Percentiles rank a stretch among this genome's conserved stretches.
Evolutionary conservation across 306 rosid genomes (phyloP).

Genomic region (Rosa multiflora): DNA sequence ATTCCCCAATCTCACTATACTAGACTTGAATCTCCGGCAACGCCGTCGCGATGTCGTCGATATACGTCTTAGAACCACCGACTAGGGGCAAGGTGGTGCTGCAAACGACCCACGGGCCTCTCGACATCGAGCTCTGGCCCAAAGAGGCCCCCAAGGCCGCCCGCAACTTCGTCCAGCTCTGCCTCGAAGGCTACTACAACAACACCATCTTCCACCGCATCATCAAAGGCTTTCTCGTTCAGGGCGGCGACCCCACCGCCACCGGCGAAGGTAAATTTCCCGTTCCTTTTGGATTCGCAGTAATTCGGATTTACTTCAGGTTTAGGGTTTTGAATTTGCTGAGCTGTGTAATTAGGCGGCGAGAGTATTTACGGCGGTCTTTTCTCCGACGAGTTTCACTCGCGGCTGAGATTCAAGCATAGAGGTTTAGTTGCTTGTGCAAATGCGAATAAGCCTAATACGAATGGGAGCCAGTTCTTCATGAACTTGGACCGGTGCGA

Average conservation of each 20-base stretch:
- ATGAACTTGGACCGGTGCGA: constrained; percentile 73
- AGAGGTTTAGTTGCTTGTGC: constrained; percentile 94
- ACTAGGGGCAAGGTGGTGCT: constrained; percentile 89
- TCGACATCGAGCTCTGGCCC: constrained; percentile 95
- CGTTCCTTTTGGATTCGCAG: not conserved
- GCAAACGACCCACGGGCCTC: constrained; percentile 79
- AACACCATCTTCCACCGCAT: constrained; percentile 86
- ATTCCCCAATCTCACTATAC: not conserved
- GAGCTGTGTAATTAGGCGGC: constrained; percentile 43
- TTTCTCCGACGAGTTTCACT: constrained; percentile 83
- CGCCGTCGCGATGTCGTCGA: constrained; percentile 63
- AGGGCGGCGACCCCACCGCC: constrained; percentile 90
- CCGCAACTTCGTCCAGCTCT: constrained; percentile 92
- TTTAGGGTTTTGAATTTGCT: not conserved
- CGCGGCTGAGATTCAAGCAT: constrained; percentile 88
- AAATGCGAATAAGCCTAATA: constrained; percentile 59
- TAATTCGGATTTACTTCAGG: not conserved
- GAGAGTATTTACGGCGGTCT: constrained; percentile 79
- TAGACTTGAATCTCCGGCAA: not conserved
- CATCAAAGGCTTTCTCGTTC: constrained; percentile 76
- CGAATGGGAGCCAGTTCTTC: constrained; percentile 93
- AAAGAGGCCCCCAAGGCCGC: constrained; percentile 96
- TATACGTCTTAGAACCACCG: constrained; percentile 94
- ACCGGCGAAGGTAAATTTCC: constrained; percentile 63
- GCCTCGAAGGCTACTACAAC: constrained; percentile 84